Base-by-base conservation (phyloP, 108 stramenopile genomes). In the Craspedostauros australis region DNA sequence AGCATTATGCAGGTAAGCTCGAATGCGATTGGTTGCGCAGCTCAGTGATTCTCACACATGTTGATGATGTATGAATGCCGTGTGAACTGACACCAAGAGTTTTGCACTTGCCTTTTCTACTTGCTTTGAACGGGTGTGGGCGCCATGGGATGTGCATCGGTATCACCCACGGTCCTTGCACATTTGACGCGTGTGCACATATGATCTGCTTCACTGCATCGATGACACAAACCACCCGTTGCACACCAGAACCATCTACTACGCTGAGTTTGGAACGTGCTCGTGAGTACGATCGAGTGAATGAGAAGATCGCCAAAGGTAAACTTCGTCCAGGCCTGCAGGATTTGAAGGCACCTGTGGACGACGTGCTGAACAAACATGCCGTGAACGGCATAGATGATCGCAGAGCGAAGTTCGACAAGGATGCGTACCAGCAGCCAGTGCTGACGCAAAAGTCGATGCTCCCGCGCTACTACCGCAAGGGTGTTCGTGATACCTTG, bases 201-300 rank as follows among this genome's bases (percentile, higher is more conserved):
- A n/a, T n/a, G n/a, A n/a, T n/a, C n/a, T n/a, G n/a, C n/a, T n/a
- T n/a, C n/a, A n/a, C n/a, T n/a, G n/a, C n/a, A n/a, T n/a, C n/a
- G n/a, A n/a, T n/a, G n/a, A n/a, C n/a, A n/a, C n/a, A n/a, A n/a
- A n/a, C n/a, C n/a, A n/a, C n/a, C n/a, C n/a, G n/a, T n/a, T n/a
- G n/a, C n/a, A n/a, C n/a, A n/a, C 8, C 40, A 60, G 70, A 75
- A 39, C 84, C 87, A 16, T 80, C 78, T 34, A 77, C 58, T 25
- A 72, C 70, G 55, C 50, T 93, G 25, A 76, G 73, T 57, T 54
- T 93, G 50, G 91, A 93, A 66, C 77, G 87, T 12, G 91, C 91
- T 11, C 55, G 86, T n/a, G 85, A 86, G 48, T 75, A 82, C 44
- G 91, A 93, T 77, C 73, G 78, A 34, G 60, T 66, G 9, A 62